Base-by-base conservation (phyloP, 225 moss, liverwort and hornwort genomes). In the Pseudisothecium myosuroides region DNA sequence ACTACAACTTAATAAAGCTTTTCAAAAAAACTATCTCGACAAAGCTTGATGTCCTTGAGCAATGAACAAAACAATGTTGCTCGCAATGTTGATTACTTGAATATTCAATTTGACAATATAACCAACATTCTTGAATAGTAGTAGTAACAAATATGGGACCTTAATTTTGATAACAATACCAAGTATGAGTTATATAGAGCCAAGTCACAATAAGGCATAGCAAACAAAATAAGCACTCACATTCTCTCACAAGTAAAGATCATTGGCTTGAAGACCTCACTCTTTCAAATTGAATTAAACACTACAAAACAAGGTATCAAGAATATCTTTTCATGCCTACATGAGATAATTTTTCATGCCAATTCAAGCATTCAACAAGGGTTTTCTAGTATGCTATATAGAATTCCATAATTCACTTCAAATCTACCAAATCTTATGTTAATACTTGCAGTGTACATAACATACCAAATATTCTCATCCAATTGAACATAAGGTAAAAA, bases 281-380 rank as follows among this genome's bases (percentile, higher is more conserved):
- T 55, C 18, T n/a, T 78, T 80, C 8, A 80, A 58, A 79, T 79
- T 56, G 17, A 27, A 0, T 17, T 79, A 17, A 39, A n/a, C 8
- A 18, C 24, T 24, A 36, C 10, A 77, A 36, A 54, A 77, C 4
- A 54, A 24, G 2, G 1, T 55, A 77, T 16, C 3, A 34, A 34
- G 1, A 5, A 21, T 22, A 2, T 7, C 2, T 55, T 78, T 3
- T 26, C 7, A 4, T 37, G 11, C 22, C 8, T 78, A 26, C 7
- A 0, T 36, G 0, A 78, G 16, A 55, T 10, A 15, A 10, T 54
- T 26, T 78, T 78, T 23, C 10, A 37, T 37, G 6, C 6, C 17
- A 55, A 24, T 78, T 55, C 37, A 78, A 54, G 7, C 7, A 5
- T 4, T 78, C 10, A 55, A 37, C 24, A 54, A 24, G 1, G 2